Conservation (phyloP, 495 filamentous ascomycete genomes). For the Aspergillus diversus region DNA sequence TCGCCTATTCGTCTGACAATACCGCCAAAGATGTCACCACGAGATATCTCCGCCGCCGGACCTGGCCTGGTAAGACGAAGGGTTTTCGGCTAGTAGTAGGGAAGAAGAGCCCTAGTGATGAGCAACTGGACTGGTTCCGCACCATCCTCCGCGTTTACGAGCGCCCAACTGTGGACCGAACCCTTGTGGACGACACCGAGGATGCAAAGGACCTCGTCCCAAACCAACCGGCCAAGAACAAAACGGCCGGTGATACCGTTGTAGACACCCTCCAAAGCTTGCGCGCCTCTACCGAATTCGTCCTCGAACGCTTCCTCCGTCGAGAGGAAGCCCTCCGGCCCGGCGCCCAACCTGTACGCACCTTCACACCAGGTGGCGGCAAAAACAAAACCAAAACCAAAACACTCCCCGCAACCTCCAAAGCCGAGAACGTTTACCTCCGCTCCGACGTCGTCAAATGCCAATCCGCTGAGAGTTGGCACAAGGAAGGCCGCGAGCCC, state of each 20-base stretch:
- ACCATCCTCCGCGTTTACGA: conserved; percentile 73
- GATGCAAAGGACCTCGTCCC: conserved; percentile 74
- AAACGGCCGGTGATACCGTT: conserved; percentile 61
- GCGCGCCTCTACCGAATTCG: conserved; percentile 81
- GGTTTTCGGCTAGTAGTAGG: conserved; percentile 76
- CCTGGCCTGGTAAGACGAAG: conserved; percentile 89
- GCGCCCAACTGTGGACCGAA: conserved; percentile 59
- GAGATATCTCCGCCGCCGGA: conserved; percentile 82
- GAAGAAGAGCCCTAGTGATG: conserved; percentile 75
- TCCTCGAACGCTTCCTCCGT: conserved; percentile 84
- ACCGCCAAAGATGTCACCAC: conserved; percentile 95
- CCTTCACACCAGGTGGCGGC: conserved; percentile 70
- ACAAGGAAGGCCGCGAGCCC: conserved; percentile 88
- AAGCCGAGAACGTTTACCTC: conserved; percentile 78
- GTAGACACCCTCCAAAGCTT: conserved; percentile 79
- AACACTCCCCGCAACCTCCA: conserved; percentile 25
- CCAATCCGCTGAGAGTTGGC: conserved; percentile 94
- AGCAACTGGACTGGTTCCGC: conserved; percentile 82
- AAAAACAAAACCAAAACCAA: conserved; percentile 48
- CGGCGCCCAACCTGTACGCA: conserved; percentile 68
- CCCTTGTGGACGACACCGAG: conserved; percentile 76
- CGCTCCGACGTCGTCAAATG: conserved; percentile 82
- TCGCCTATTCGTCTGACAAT: conserved; percentile 82
- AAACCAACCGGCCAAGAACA: conserved; percentile 65
- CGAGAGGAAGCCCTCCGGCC: conserved; percentile 88